Evolutionary conservation across 1,284 basidiomycete genomes (phyloP), one percentile per base, ranked within the genome.

Genomic region (Leccinum huronense): DNA sequence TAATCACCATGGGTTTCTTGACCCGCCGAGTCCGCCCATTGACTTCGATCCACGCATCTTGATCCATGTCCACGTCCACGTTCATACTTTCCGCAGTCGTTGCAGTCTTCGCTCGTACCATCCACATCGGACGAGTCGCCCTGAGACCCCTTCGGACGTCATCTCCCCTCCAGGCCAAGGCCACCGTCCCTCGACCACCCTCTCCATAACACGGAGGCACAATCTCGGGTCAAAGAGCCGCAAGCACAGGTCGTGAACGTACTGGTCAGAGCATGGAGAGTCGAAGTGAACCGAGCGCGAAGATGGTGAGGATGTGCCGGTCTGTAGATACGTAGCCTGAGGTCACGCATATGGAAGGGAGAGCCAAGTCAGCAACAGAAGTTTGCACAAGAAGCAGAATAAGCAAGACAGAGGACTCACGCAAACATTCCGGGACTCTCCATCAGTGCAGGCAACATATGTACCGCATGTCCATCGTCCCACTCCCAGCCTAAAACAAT

Each of bases 401-500:
- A 57, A 38, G 23, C 34, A 70, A 67, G 58, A 58, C 62, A 62
- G 61, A 65, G 60, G 57, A 70, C 86, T 76, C 72, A 88, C 86
- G 80, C 80, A 68, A 87, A 88, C 54, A 83, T 69, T 51, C 80
- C 77, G 5, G 84, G 83, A 23, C 80, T 79, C 68, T 87, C 80
- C 59, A 93, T 82, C 58, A 94, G 78, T 16, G 87, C 86, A 5
- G 91, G 91, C 0, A 98, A 79, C 59, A 86, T 80, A 76, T 98
- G 96, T 0, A 97, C 87, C 0, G 92, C 88, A 72, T 95, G 93
- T 5, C 88, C 87, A 71, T 98, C 95, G 70, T 97, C 95, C 96
- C 95, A 98, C 74, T 97, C 95, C 95, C 96, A 98, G 0, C 91
- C 93, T 0, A 98, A 77, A 0, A 96, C 87, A 48, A 98, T 86